Base-by-base conservation (phyloP, 352 stramenopile genomes). In the Phytophthora pseudosyringae region DNA sequence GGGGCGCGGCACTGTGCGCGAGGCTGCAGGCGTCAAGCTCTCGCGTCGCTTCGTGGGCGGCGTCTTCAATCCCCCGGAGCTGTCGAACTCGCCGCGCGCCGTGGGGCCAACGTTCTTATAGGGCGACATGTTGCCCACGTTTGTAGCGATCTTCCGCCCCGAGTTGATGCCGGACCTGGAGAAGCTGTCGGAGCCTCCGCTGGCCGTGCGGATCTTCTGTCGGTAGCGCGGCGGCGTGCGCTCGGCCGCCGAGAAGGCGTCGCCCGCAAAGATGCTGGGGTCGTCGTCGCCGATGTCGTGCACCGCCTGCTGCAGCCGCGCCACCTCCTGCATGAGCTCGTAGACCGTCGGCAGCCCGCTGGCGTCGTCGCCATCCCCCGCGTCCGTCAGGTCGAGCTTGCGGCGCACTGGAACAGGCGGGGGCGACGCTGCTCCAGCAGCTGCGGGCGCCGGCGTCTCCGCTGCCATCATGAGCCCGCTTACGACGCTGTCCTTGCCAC, bases 321-420 rank as follows among this genome's bases (percentile, higher is more conserved):
- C 53, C 15, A 93, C 81, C 46, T 83, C 61, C 25, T 77, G 54
- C 44, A 91, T 73, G 35, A 93, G 75, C 21, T 89, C 81, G 16
- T 75, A 66, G 5, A 91, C 81, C 8, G 72, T 79, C 18, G 82
- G 80, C 48, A 86, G 54, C 11, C 76, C 59, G 33, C 61, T 57
- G 4, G 54, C 53, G 39, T 67, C 71, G 38, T 71, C 59, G 12
- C 51, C 67, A 5, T 68, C 49, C n/a, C 55, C 60, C 36, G 38
- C 44, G 13, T 74, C 59, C 28, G 26, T 36, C 26, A 83, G 71
- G 10, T 78, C 41, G 16, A 84, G 47, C 39, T 66, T 69, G 21
- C 65, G 52, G 1, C 68, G 55, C 28, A 71, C 54, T 12, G 69
- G 55, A 48, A 35, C 38, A 41, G 62, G 48, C 10, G 59, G 40